Evolutionary conservation across 1,139 yeast genomes (phyloP).

Genomic region (Pneumocystis murina): DNA sequence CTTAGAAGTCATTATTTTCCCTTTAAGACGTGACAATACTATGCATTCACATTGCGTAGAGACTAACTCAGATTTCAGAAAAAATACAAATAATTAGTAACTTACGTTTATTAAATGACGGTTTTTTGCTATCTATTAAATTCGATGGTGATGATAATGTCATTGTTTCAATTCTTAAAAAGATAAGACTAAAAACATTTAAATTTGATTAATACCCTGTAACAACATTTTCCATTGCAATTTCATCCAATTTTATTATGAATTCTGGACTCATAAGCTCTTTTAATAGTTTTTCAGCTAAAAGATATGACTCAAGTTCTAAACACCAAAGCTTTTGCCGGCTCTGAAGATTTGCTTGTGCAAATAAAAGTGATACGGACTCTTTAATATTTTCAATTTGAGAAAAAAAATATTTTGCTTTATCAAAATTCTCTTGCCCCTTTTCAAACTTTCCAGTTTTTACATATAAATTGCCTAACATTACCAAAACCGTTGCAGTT

Average conservation of each 20-base stretch:
- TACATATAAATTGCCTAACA: background rate
- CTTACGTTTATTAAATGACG: background rate
- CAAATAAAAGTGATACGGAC: background rate
- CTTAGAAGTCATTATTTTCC: background rate
- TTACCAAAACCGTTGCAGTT: background rate
- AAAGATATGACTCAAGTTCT: background rate
- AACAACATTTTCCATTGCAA: background rate
- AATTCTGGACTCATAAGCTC: background rate
- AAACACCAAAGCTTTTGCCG: background rate
- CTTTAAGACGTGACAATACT: background rate
- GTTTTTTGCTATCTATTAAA: background rate
- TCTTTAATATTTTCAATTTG: background rate
- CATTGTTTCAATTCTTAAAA: background rate
- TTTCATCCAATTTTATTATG: background rate
- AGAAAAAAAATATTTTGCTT: background rate
- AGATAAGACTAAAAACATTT: background rate
- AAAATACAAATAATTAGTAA: background rate
- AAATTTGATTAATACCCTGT: background rate
- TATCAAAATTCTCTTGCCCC: background rate
- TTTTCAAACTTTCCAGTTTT: background rate
- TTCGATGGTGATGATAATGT: background rate
- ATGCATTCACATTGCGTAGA: background rate
- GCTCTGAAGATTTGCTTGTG: background rate
- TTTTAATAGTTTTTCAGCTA: background rate
- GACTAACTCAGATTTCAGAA: background rate